Conservation (phyloP, 345 rosid species). For the Populus alba region DNA sequence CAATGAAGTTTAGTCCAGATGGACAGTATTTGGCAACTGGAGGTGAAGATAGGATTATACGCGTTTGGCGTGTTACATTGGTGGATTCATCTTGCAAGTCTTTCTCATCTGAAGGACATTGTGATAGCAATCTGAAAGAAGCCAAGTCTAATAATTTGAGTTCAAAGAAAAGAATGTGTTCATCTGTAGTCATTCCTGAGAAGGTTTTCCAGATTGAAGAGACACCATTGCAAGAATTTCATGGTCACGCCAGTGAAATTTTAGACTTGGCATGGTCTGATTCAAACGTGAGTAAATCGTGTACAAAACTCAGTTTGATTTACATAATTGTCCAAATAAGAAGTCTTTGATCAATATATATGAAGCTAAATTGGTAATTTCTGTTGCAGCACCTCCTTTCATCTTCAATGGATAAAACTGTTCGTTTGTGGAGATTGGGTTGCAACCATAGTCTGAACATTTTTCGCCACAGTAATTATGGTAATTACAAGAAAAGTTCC, state of each 20-base stretch:
- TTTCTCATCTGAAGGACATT: slow-evolving; percentile 27
- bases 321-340: background rate
- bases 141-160: slow-evolving; percentile 7
- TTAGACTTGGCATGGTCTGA: slow-evolving; percentile 84
- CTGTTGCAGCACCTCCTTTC: slow-evolving; percentile 66
- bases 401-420: slow-evolving; percentile 76
- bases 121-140: slow-evolving; percentile 8
- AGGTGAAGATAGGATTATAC: slow-evolving; percentile 78
- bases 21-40: slow-evolving; percentile 77
- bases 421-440: slow-evolving; percentile 70
- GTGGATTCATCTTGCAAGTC: slow-evolving; percentile 33
- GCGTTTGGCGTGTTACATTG: slow-evolving; percentile 62
- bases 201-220: slow-evolving; percentile 65
- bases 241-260: slow-evolving; percentile 65
- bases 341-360: background rate
- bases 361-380: slow-evolving; percentile 7
- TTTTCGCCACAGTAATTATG: slow-evolving; percentile 65
- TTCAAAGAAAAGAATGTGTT: slow-evolving; percentile 28
- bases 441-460: slow-evolving; percentile 45
- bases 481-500: slow-evolving; percentile 30
- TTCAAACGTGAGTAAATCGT: slow-evolving; percentile 58
- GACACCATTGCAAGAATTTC: slow-evolving; percentile 66
- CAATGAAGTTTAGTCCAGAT: slow-evolving; percentile 85
- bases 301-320: background rate
- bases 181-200: slow-evolving; percentile 55